phyloP scores from a whole-genome alignment of 1,139 yeast genomes.

The Debaryomyces nepalensis region DNA sequence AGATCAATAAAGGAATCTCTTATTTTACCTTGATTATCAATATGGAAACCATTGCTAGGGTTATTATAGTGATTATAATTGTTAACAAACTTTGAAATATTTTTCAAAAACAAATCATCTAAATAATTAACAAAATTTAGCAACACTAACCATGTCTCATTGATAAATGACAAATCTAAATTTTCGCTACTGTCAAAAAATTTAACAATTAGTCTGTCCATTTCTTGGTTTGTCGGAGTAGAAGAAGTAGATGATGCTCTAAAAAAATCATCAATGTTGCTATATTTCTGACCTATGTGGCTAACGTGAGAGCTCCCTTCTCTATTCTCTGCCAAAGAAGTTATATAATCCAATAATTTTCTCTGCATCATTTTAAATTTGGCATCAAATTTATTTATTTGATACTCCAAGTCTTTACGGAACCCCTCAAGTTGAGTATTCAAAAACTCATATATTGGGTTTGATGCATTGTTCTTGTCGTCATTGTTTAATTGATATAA shows the following conservation, averaged over 20 bases:
- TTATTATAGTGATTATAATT: constrained; percentile 43
- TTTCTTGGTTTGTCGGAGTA: constrained; percentile 30
- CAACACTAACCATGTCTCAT: constrained; percentile 52
- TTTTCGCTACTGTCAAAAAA: constrained; percentile 46
- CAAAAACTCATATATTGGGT: constrained; percentile 46
- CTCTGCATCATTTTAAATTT: constrained; percentile 47
- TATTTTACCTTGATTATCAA: constrained; percentile 39
- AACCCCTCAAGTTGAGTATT: constrained; percentile 39
- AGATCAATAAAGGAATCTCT: constrained; percentile 32
- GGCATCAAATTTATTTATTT: constrained; percentile 38
- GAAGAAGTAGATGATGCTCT: constrained; percentile 33
- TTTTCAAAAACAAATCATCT: constrained; percentile 36
- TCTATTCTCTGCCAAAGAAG: constrained; percentile 38
- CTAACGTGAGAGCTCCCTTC: constrained; percentile 44
- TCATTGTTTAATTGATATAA: constrained; percentile 38
- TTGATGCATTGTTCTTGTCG: constrained; percentile 18
- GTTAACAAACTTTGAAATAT: constrained; percentile 40
- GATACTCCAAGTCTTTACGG: constrained; percentile 42
- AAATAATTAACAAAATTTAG: constrained; percentile 42
- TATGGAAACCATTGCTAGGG: constrained; percentile 24
- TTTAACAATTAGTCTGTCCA: constrained; percentile 35
- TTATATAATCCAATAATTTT: constrained; percentile 42
- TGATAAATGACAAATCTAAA: constrained; percentile 47
- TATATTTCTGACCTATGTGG: constrained; percentile 47
- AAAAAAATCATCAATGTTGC: constrained; percentile 41